Percentiles rank a stretch among this genome's conserved stretches.
Evolutionary conservation across 2,329 filamentous ascomycete genomes (phyloP).

Genomic region (Didymella sp.): DNA sequence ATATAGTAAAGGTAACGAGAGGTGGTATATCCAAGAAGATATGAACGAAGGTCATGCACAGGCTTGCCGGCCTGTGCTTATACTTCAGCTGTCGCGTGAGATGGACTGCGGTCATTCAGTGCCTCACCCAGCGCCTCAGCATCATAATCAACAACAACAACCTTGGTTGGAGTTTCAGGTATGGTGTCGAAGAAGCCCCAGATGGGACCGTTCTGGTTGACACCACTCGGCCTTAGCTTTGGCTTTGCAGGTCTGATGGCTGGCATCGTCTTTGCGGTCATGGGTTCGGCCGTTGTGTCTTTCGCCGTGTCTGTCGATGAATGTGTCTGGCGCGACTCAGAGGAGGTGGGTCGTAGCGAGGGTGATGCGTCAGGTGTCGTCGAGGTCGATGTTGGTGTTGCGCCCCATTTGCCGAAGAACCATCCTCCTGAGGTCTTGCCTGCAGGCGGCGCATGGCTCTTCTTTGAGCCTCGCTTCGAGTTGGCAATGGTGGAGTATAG

Average conservation of each 20-base stretch:
- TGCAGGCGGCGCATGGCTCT: conserved; percentile 24
- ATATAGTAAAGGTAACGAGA: conserved; percentile 4
- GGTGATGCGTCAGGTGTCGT: conserved; percentile 40
- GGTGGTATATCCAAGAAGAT: background rate
- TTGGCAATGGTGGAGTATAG: conserved; percentile 42
- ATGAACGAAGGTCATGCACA: conserved; percentile 4
- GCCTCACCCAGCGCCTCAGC: conserved; percentile 49
- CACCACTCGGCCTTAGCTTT: conserved; percentile 42
- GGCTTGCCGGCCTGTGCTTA: background rate
- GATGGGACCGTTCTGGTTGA: conserved; percentile 50
- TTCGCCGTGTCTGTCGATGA: conserved; percentile 23
- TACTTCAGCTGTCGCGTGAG: background rate
- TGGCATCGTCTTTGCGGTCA: conserved; percentile 2
- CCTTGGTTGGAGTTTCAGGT: conserved; percentile 42
- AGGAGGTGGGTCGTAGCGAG: conserved; percentile 28
- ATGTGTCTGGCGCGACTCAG: conserved; percentile 33
- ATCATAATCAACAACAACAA: conserved; percentile 48
- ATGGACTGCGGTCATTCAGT: conserved; percentile 32
- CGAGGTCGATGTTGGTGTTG: conserved; percentile 52
- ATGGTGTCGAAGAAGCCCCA: conserved; percentile 48
- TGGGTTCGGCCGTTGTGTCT: background rate
- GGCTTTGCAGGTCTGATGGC: conserved; percentile 5
- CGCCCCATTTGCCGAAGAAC: conserved; percentile 70
- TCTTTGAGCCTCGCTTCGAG: conserved; percentile 34
- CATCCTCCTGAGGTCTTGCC: conserved; percentile 68